Evolutionary conservation across 345 rosid species (phyloP).

Genomic region (Pseudoturritis turrita): DNA sequence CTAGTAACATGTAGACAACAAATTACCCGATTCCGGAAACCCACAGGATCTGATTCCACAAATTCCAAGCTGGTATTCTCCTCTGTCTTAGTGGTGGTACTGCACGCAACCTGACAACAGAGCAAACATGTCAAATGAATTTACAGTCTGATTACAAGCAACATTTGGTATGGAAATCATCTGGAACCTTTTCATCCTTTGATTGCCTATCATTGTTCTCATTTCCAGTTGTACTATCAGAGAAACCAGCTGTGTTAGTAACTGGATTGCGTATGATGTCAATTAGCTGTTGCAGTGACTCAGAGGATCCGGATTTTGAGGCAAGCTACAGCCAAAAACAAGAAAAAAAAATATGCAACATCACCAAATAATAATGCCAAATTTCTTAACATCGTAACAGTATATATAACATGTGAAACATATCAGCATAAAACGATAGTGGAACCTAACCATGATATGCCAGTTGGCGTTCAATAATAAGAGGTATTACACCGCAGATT

Average conservation of each 20-base stretch:
- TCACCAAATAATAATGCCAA: not conserved
- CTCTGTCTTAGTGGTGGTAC: conserved; percentile 42
- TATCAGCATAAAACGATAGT: not conserved
- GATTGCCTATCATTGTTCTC: conserved; percentile 64
- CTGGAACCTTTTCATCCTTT: conserved; percentile 69
- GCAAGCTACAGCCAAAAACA: conserved; percentile 54
- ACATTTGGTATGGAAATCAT: not conserved
- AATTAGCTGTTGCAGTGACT: conserved; percentile 75
- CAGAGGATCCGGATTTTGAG: conserved; percentile 75
- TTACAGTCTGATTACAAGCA: conserved; percentile 5
- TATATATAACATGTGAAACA: not conserved
- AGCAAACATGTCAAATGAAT: conserved; percentile 13
- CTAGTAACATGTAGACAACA: conserved; percentile 1
- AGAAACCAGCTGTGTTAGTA: conserved; percentile 34
- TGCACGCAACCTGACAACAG: conserved; percentile 46
- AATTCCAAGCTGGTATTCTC: conserved; percentile 46
- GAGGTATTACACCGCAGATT: not conserved
- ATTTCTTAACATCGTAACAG: not conserved
- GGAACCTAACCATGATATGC: not conserved
- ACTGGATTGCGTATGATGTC: conserved; percentile 77
- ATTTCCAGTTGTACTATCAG: conserved; percentile 47
- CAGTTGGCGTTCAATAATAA: not conserved
- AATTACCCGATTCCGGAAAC: conserved; percentile 73
- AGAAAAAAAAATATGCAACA: not conserved
- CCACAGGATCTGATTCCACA: conserved; percentile 74